Evolutionary conservation across 148 eudicot species (phyloP).

Genomic region (Polygonum maritimum): DNA sequence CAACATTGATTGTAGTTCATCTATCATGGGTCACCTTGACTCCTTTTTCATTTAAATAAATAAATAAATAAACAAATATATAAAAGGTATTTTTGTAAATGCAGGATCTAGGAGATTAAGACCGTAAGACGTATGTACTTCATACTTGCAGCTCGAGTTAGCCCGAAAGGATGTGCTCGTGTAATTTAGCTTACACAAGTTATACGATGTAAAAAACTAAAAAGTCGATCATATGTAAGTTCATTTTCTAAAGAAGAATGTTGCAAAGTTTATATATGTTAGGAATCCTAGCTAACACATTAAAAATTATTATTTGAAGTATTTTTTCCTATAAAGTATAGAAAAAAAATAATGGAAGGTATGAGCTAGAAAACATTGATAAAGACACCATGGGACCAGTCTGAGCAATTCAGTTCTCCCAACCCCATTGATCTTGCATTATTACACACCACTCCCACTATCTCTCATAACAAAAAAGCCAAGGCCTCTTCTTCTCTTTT

Average conservation of each 20-base stretch:
- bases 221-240: too few species aligned
- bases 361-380: background rate
- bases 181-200: too few species aligned
- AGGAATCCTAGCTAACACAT: background rate
- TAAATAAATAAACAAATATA: too few species aligned
- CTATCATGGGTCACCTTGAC: background rate
- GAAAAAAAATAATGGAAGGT: background rate
- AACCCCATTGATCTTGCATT: background rate
- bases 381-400: background rate
- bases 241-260: too few species aligned
- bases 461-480: background rate
- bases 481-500: background rate
- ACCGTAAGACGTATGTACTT: too few species aligned
- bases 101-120: too few species aligned
- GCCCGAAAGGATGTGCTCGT: too few species aligned
- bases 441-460: background rate
- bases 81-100: too few species aligned
- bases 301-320: background rate
- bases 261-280: background rate
- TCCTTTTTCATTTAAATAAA: background rate
- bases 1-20: conserved; percentile 3
- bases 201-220: too few species aligned
- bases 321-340: background rate
- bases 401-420: background rate
- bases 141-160: too few species aligned